phyloP scores from a whole-genome alignment of 257 asterid genomes.

The Solanum sejunctum region DNA sequence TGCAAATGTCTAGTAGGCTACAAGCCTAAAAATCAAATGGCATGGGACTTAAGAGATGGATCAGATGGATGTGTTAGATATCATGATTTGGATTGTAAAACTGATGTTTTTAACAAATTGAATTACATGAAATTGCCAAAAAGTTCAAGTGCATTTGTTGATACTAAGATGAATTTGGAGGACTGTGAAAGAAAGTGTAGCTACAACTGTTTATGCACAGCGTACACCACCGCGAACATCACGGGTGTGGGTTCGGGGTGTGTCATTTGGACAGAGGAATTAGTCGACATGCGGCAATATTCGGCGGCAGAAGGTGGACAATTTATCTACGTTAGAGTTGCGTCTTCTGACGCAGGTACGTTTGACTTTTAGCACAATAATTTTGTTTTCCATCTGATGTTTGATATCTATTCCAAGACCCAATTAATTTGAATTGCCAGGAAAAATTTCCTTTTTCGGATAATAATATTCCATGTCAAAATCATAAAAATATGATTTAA shows the following conservation, averaged over 20 bases:
- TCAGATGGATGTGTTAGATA: conserved; percentile 24
- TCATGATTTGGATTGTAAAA: conserved; percentile 22
- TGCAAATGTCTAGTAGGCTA: conserved; percentile 29
- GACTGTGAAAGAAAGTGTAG: conserved; percentile 15
- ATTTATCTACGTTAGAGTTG: conserved; percentile 35
- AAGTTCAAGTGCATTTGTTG: conserved; percentile 27
- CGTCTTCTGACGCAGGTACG: conserved; percentile 44
- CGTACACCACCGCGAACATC: conserved; percentile 12
- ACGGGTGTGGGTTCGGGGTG: conserved; percentile 45
- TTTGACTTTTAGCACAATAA: background rate
- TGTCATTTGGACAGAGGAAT: conserved; percentile 40
- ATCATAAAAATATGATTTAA: background rate
- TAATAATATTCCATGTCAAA: background rate
- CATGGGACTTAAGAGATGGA: conserved; percentile 12
- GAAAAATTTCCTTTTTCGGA: too few relatives aligned
- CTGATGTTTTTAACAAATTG: conserved; percentile 30
- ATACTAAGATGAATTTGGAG: conserved; percentile 16
- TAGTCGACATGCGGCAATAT: conserved; percentile 61
- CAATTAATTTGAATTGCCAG: background rate
- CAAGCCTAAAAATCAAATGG: conserved; percentile 19
- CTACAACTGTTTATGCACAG: conserved; percentile 22
- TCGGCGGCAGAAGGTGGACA: conserved; percentile 60
- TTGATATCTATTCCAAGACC: background rate
- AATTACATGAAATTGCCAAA: conserved; percentile 54
- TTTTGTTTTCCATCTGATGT: background rate